phyloP scores from a whole-genome alignment of 352 stramenopile species.

The Plasmopara halstedii region DNA sequence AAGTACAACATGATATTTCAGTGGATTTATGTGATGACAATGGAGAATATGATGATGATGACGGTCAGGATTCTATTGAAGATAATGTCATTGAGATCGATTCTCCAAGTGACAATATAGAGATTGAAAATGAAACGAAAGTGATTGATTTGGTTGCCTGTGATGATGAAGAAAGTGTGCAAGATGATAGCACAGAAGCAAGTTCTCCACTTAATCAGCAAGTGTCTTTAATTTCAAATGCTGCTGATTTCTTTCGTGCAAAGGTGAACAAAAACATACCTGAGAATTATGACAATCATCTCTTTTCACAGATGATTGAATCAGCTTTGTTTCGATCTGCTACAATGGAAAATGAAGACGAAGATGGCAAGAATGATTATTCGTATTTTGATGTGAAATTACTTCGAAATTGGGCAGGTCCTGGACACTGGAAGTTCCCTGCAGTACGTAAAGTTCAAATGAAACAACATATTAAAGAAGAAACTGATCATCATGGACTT shows the following conservation, averaged over 20 bases:
- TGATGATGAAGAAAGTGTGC: slow-evolving; percentile 12
- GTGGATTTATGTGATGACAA: not conserved
- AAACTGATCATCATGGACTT: slow-evolving; percentile 21
- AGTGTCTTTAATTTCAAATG: slow-evolving; percentile 25
- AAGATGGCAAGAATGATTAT: slow-evolving; percentile 51
- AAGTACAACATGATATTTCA: not conserved
- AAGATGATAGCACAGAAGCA: slow-evolving; percentile 13
- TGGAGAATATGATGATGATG: not conserved
- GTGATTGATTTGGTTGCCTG: slow-evolving; percentile 19
- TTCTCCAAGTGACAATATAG: slow-evolving; percentile 11
- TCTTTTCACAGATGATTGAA: slow-evolving; percentile 69
- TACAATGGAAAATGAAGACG: slow-evolving; percentile 33
- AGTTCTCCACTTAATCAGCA: slow-evolving; percentile 18
- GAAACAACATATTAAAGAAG: slow-evolving; percentile 20
- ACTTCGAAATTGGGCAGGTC: slow-evolving; percentile 75
- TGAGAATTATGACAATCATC: slow-evolving; percentile 41
- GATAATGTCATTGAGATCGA: slow-evolving; percentile 10
- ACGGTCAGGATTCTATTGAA: not conserved
- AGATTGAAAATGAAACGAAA: slow-evolving; percentile 26
- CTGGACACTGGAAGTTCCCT: slow-evolving; percentile 68
- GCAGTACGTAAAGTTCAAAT: slow-evolving; percentile 40
- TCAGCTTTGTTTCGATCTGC: slow-evolving; percentile 58
- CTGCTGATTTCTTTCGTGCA: slow-evolving; percentile 56
- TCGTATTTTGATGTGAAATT: slow-evolving; percentile 81
- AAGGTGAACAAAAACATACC: slow-evolving; percentile 34